Base-by-base conservation (phyloP, 306 rosid species). In the Gastrolobium villosum region DNA sequence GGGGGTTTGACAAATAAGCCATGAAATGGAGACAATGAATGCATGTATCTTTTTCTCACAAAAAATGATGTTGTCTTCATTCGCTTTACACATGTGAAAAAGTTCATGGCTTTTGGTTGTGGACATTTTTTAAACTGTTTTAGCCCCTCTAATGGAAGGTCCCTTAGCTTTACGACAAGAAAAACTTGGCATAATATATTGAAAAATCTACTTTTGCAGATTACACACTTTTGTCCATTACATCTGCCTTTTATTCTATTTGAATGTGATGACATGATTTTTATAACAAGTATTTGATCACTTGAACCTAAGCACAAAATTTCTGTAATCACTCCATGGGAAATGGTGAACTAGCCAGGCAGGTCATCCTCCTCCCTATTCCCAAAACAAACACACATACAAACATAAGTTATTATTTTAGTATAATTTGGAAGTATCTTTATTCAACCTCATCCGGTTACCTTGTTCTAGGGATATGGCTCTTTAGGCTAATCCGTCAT, bases 41-140 rank as follows among this genome's bases (percentile, higher is more conserved):
- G 72, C 60, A 65, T 76, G 59, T 62, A 63, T 72, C 76, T 65
- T 75, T 87, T 87, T 81, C 89, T 80, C 44, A 30, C 57, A 63
- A 81, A 73, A 80, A 87, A 89, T 89, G 87, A 89, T 89, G 89
- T 67, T 89, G 93, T 89, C 86, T 79, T 79, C 77, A 57, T 46
- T 59, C 65, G 55, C 83, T 89, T 78, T 75, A 72, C 57, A 60
- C 84, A 53, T 48, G 31, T 26, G 65, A 70, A 63, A 83, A 85
- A 66, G 76, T 46, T 74, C 11, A 8, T 71, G 41, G 81, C 82
- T 85, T 66, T 70, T 70, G 20, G 78, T 52, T 69, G 79, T 65
- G 63, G 49, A 30, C 65, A 39, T 57, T 61, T 76, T 76, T 36
- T 11, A 65, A 62, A 73, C 70, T 79, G 26, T 69, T 76, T 79